Conservation (phyloP, 1,284 basidiomycete genomes). For the Xerocomus amazonicus region DNA sequence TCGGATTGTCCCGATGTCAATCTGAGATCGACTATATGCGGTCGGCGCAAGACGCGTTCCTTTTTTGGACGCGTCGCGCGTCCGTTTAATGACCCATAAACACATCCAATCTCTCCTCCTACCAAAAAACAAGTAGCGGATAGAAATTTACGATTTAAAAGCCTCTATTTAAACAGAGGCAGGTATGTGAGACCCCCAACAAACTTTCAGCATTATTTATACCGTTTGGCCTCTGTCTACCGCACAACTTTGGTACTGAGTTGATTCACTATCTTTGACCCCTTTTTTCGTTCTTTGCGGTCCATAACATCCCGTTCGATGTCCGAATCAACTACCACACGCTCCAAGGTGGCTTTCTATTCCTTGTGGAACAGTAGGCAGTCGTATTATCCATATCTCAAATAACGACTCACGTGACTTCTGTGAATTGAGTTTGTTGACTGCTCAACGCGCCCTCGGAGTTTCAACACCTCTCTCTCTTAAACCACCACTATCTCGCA, state of each 20-base stretch:
- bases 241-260: conserved; percentile 19
- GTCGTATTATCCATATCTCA: conserved; percentile 30
- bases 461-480: conserved; percentile 53
- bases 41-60: conserved; percentile 43
- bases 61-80: conserved; percentile 37
- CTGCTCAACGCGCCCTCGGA: conserved; percentile 52
- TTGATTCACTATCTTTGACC: conserved; percentile 2
- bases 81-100: conserved; percentile 24
- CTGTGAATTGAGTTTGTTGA: conserved; percentile 45
- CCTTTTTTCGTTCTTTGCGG: conserved; percentile 20
- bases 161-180: conserved; percentile 16
- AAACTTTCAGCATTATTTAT: conserved; percentile 15
- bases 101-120: conserved; percentile 35
- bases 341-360: neutral
- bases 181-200: conserved; percentile 15
- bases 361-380: conserved; percentile 8
- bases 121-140: conserved; percentile 30
- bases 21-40: conserved; percentile 29
- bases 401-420: conserved; percentile 35
- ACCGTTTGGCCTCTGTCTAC: conserved; percentile 16
- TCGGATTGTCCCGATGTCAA: conserved; percentile 18
- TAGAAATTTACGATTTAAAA: conserved; percentile 26
- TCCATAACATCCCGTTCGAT: conserved; percentile 11
- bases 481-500: conserved; percentile 46
- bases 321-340: conserved; percentile 4